Percentiles rank a stretch among this genome's conserved stretches.
Evolutionary conservation across 208 protist species (phyloP).

Genomic region (Strigomonas galati): DNA sequence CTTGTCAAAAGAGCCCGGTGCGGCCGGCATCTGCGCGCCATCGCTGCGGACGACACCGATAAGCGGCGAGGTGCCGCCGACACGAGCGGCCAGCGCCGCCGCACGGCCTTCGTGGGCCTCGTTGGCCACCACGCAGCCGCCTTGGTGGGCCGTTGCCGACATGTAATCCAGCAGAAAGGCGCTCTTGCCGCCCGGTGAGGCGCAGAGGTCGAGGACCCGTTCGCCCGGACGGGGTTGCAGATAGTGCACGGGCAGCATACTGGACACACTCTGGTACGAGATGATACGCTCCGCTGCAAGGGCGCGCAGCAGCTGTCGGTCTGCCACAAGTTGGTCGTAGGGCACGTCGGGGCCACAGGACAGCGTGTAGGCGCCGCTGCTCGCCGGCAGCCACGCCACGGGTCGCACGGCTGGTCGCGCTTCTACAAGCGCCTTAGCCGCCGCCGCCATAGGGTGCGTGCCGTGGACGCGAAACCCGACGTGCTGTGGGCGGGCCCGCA

Average conservation of each 20-base stretch:
- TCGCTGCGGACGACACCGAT: constrained; percentile 33
- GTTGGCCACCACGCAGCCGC: constrained; percentile 65
- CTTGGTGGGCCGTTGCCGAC: constrained; percentile 7
- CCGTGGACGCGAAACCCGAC: constrained; percentile 61
- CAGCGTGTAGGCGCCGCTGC: constrained; percentile 58
- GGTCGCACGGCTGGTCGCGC: constrained; percentile 37
- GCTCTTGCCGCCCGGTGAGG: constrained; percentile 81
- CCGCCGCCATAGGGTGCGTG: constrained; percentile 33
- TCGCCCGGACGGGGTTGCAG: constrained; percentile 65
- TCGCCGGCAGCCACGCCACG: constrained; percentile 53
- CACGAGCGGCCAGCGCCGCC: constrained; percentile 31
- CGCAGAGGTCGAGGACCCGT: constrained; percentile 79
- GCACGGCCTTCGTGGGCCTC: constrained; percentile 42
- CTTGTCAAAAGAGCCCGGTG: constrained; percentile 50
- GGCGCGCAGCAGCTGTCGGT: constrained; percentile 51
- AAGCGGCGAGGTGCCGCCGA: constrained; percentile 33
- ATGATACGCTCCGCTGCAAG: constrained; percentile 58
- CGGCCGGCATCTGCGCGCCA: constrained; percentile 19
- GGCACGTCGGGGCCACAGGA: constrained; percentile 31
- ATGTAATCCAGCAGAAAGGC: constrained; percentile 58
- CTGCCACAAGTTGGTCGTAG: constrained; percentile 36
- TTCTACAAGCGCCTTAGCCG: constrained; percentile 29
- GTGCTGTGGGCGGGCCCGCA: constrained; percentile 44
- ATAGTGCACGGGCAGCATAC: constrained; percentile 72
- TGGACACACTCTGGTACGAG: constrained; percentile 66